Conservation (phyloP, 805 yeast species). For the Wickerhamomyces hampshirensis region DNA sequence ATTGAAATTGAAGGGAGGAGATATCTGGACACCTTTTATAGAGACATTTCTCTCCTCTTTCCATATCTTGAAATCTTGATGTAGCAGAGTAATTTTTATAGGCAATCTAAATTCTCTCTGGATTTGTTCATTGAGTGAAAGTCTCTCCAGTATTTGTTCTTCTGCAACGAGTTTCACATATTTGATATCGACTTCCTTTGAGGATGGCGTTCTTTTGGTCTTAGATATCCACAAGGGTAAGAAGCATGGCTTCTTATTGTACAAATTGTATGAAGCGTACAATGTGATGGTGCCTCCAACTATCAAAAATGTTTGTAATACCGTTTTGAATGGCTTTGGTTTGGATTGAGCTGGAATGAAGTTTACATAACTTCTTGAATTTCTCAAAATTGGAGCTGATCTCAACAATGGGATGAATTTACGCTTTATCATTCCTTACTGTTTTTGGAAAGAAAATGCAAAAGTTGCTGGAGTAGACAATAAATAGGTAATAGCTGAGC, state of each 20-base stretch:
- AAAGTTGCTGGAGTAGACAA: too few species aligned
- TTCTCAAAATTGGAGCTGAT: not conserved
- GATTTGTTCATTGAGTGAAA: slow-evolving; percentile 16
- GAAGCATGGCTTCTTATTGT: slow-evolving; percentile 15
- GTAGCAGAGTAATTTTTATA: slow-evolving; percentile 9
- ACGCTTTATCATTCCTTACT: too few species aligned
- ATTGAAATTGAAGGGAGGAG: slow-evolving; percentile 16
- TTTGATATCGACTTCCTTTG: slow-evolving; percentile 15
- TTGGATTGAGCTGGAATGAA: slow-evolving; percentile 6
- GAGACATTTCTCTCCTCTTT: slow-evolving; percentile 16
- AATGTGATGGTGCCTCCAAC: slow-evolving; percentile 14
- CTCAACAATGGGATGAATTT: too few species aligned
- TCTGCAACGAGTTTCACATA: slow-evolving; percentile 16
- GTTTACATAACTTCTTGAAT: slow-evolving; percentile 2
- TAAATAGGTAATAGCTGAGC: too few species aligned
- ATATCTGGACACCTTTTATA: slow-evolving; percentile 21
- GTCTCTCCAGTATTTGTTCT: slow-evolving; percentile 21
- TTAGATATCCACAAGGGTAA: slow-evolving; percentile 20
- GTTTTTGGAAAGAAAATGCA: too few species aligned
- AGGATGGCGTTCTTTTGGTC: slow-evolving; percentile 9
- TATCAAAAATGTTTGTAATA: slow-evolving; percentile 8
- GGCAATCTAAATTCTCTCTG: slow-evolving; percentile 20
- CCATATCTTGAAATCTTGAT: slow-evolving; percentile 21
- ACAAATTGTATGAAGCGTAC: slow-evolving; percentile 16
- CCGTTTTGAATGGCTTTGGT: slow-evolving; percentile 9